Evolutionary conservation across 176 grass and related monocot genomes (phyloP), one percentile per base, ranked within the genome.

Genomic region (Oryza nivara): DNA sequence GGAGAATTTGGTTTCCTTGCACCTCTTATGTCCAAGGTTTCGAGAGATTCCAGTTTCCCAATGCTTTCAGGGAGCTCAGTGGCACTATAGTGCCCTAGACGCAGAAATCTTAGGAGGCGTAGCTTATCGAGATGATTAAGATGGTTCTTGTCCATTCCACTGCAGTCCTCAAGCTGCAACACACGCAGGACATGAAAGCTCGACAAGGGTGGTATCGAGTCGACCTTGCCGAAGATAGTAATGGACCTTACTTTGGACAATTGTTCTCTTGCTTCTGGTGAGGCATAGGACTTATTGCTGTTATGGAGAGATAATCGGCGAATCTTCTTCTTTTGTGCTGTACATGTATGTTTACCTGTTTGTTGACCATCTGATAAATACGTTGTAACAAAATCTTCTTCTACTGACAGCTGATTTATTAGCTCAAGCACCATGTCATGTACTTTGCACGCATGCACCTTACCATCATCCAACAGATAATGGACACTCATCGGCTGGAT

Each of bases 11-110:
- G 23, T 23, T 23, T 23, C 0, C 23, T 0, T 23, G 23, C 43
- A 11, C 47, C 47, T 52, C 74, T 64, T 14, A 77, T 64, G 54
- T 77, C 75, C 20, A 77, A 64, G 22, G 75, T 64, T 12, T 63
- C 75, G 3, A 77, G 56, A 8, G 11, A 77, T 6, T 64, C 54
- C 6, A 77, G 35, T 20, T 63, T 15, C 17, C 54, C 52, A 9
- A 77, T 64, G 7, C 54, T 64, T 35, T 77, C 35, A 4, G 75
- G 75, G 36, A 77, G 35, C 35, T 65, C 3, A 0, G 6, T 5
- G 6, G 19, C 32, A 2, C 2, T 16, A 0, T 41, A 77, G 23
- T 12, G 10, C 1, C 56, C 0, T 25, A 77, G 34, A 7, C 56
- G 12, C 11, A 77, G 7, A 44, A 77, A 44, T 22, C 12, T 64